Percentiles rank a stretch among this genome's conserved stretches.
Conservation (phyloP, 2,329 filamentous ascomycete species). For the Colletotrichum costaricense region DNA sequence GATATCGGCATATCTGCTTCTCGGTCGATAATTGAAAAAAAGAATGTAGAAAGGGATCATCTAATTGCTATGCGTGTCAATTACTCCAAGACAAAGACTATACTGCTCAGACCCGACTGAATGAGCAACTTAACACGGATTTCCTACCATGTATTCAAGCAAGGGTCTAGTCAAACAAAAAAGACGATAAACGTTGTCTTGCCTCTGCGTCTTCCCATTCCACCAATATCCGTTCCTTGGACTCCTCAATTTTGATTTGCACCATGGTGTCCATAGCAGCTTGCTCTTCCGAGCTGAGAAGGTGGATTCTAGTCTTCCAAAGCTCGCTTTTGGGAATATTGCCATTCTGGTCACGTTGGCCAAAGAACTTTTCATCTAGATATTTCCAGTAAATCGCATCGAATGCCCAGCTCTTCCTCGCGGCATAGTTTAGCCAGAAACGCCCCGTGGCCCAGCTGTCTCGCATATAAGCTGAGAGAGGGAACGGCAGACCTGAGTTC, state of each 20-base stretch:
- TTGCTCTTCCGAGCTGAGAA: slow-evolving; percentile 38
- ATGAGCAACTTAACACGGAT: too few relatives aligned
- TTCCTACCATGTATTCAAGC: too few relatives aligned
- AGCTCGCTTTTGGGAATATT: slow-evolving; percentile 10
- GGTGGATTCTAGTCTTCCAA: slow-evolving; percentile 37
- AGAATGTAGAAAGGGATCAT: too few relatives aligned
- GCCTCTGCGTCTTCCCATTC: background rate
- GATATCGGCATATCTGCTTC: too few relatives aligned
- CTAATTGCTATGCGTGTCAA: too few relatives aligned
- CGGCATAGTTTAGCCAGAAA: slow-evolving; percentile 49
- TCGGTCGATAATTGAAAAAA: too few relatives aligned
- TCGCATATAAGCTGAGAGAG: slow-evolving; percentile 48
- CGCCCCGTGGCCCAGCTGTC: slow-evolving; percentile 48
- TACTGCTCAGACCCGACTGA: too few relatives aligned
- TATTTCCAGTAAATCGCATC: slow-evolving; percentile 51
- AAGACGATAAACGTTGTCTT: background rate
- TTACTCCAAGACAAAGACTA: too few relatives aligned
- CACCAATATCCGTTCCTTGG: background rate
- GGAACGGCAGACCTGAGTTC: fast-evolving
- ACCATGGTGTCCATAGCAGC: slow-evolving; percentile 42
- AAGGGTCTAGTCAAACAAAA: background rate
- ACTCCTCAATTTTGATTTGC: slow-evolving; percentile 38
- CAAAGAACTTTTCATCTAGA: slow-evolving; percentile 49
- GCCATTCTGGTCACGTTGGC: slow-evolving; percentile 35
- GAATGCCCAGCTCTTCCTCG: slow-evolving; percentile 51